Evolutionary conservation across 2,329 filamentous ascomycete genomes (phyloP), one percentile per base, ranked within the genome.

Genomic region (Cladosporium sp.): DNA sequence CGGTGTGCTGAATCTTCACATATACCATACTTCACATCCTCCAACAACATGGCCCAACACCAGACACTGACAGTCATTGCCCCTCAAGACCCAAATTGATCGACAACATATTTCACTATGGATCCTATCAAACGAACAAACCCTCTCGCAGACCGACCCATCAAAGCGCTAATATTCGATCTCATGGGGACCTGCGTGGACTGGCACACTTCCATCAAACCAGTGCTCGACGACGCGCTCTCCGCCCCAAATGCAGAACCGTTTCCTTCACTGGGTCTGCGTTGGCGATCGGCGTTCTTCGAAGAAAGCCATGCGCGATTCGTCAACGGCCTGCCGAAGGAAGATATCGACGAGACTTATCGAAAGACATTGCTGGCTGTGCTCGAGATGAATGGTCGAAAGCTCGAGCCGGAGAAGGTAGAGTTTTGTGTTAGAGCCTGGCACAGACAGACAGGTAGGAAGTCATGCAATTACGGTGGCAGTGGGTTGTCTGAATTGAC

Each of bases 171-270:
- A 3, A 42, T 49, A 20, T 80, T 80, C 63, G 75, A 81, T 64
- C 76, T 80, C 58, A 80, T 80, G 77, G 77, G 79, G 19, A 81
- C 78, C 20, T 80, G 77, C 54, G 74, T 78, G 3, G 71, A 82
- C 60, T 81, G 76, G 78, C 76, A 80, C 53, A 53, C 56, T 19
- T 56, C 45, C 2, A 17, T 49, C 2, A 24, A 22, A 41, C 30
- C 43, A 12, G 24, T 24, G 24, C 17, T 41, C 9, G n/a, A 24
- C 18, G 19, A 36, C 4, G 32, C 47, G 7, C 15, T 37, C 9
- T 36, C 27, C 15, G 18, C 19, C 4, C 9, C 22, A 7, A 32
- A 34, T 17, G 32, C 8, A 6, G 20, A 27, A 4, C 22, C 22
- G 4, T 30, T 39, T 29, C 42, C 27, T 37, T 76, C 77, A 0